Evolutionary conservation across 345 rosid species (phyloP).

Genomic region (Eucalyptus pauciflora): DNA sequence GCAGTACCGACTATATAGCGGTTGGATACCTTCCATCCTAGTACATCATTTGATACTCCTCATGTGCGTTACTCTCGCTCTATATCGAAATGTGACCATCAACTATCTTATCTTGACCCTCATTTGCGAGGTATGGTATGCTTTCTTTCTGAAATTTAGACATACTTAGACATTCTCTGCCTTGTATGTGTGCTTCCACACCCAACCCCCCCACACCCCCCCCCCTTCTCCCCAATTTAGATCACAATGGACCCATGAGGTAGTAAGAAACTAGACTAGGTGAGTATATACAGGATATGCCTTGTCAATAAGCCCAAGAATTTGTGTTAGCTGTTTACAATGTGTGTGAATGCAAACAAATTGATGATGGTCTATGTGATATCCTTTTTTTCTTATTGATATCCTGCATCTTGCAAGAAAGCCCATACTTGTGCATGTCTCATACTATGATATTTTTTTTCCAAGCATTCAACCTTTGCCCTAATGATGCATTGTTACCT

Average conservation of each 20-base stretch:
- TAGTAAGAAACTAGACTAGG: neutral
- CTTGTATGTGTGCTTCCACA: neutral
- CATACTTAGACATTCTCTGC: neutral
- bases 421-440: neutral
- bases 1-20: conserved; percentile 57
- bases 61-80: conserved; percentile 78
- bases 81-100: conserved; percentile 74
- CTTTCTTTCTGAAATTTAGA: neutral
- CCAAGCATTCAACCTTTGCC: neutral
- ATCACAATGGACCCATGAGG: neutral
- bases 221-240: neutral
- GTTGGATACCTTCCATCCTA: conserved; percentile 67
- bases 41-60: conserved; percentile 82
- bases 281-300: neutral
- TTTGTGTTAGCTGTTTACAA: neutral
- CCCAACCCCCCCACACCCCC: no score
- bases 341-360: neutral
- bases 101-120: conserved; percentile 85
- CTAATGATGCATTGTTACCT: neutral
- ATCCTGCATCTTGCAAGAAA: neutral
- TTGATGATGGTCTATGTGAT: neutral
- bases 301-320: neutral
- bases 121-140: conserved; percentile 61
- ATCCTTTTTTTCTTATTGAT: neutral
- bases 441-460: neutral